These are phyloP conservation scores for Tetrapisispora nanseiensis DNA, from an alignment of 805 yeast species.

Conservation along the genomic window DNA sequence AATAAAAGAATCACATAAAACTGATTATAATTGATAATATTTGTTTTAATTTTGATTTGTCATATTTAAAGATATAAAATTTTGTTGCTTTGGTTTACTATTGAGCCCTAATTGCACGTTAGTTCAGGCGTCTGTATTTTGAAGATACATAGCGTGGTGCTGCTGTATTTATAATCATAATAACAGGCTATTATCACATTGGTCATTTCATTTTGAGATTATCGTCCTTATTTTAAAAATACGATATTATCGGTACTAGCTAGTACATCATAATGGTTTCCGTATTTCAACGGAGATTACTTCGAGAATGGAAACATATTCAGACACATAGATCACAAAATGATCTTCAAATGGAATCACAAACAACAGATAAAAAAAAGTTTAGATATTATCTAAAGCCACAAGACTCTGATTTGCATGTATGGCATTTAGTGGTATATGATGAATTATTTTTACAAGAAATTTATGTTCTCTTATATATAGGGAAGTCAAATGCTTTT, in stretches of 20 bases:
- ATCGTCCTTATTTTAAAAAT: not conserved
- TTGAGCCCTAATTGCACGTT: no score
- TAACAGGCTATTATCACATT: no score
- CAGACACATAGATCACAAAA: constrained; percentile 1
- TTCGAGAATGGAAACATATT: constrained; percentile 27
- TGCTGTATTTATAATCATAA: no score
- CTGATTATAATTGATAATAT: no score
- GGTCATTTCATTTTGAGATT: no score
- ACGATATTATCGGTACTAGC: not conserved
- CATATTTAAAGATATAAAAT: no score
- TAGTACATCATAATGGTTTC: constrained; percentile 6
- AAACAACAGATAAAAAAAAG: constrained; percentile 6
- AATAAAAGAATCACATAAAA: no score
- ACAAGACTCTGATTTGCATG: constrained; percentile 26
- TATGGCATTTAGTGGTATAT: constrained; percentile 25
- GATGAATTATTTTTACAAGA: constrained; percentile 14
- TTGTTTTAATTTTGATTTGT: no score
- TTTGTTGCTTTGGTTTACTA: no score
- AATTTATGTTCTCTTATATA: constrained; percentile 18
- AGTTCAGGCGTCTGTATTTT: no score
- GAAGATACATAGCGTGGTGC: no score
- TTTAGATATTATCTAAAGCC: constrained; percentile 19
- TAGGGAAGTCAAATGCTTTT: constrained; percentile 10
- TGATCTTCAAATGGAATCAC: not conserved
- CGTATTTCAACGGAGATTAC: constrained; percentile 18